Base-by-base conservation (phyloP, 2,329 filamentous ascomycete species). In the Annulohypoxylon truncatum region DNA sequence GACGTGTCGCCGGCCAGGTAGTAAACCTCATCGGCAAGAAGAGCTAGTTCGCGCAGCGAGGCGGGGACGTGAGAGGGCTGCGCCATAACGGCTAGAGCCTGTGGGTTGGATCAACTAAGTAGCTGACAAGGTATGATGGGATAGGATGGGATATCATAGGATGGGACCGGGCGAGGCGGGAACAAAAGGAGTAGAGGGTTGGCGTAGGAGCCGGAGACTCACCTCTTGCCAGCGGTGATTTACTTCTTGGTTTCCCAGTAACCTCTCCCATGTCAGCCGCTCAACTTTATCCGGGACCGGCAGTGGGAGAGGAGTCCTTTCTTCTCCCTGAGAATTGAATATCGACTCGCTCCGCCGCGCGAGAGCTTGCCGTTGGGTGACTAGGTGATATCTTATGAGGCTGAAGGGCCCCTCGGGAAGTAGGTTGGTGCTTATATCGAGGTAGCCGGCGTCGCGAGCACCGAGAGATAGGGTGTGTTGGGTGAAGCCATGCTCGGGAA, bases 51-150 rank as follows among this genome's bases (percentile, higher is more conserved):
- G 46, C 85, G 85, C 2, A 97, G 77, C 0, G 94, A 94, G 7
- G 88, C 81, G 0, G 93, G 88, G 31, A 96, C 85, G 77, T 95
- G 91, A 65, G 85, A 87, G 0, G 93, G 92, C 62, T 96, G 90
- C 3, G 94, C 93, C 92, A 97, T 97, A 67, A 97, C 83, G 3
- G 93, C 94, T 2, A 98, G 85, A 46, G 95, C 96, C 91, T 96
- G 13, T 2, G 12, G 31, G 22, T 20, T 18, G 13, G 29, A n/a
- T 46, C 20, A 68, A 54, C 40, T 52, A 53, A 35, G 6, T 35
- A 42, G 9, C 18, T 12, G 38, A 20, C 5, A 8, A 9, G 4
- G 15, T 38, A 8, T 3, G 15, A 31, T 13, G 22, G 52, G 35
- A 48, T 50, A 20, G 18, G 40, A 24, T 38, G 33, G 13, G n/a